Base-by-base conservation (phyloP, 129 eudicot genomes). In the Chrysanthemum makinoi region DNA sequence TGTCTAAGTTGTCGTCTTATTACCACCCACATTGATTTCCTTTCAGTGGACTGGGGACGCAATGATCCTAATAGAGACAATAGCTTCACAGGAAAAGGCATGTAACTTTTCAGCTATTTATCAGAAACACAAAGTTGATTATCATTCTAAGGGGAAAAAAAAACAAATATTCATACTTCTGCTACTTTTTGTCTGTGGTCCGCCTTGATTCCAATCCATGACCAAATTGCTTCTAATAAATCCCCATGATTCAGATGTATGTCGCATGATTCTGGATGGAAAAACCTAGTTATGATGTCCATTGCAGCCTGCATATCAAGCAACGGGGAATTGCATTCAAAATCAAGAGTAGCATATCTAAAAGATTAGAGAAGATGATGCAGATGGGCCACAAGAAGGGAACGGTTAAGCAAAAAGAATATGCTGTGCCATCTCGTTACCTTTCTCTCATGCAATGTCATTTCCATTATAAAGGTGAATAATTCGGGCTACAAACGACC, bases 21-120 rank as follows among this genome's bases (percentile, higher is more conserved):
- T 9, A 93, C 89, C 77, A 75, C 98, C 98, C 96, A 93, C 77
- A 85, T 93, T 43, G 89, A 83, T 84, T 93, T 93, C 72, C 98
- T 80, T 77, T 89, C 91, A 43, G 95, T 59, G 62, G 98, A 87
- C 80, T 89, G 98, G 60, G 98, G 98, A 70, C 87, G 89, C 78
- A 89, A 86, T 65, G 91, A 80, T 69, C 91, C 91, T 86, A 89
- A 69, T 18, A 87, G 84, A 39, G 98, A 93, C 35, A 93, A 77
- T 80, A 93, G 96, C 98, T 93, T 81, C 87, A 82, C 19, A 43
- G 1, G 17, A 30, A 78, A 64, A 63, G 58, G 30, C 20, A 75
- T 16, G 65, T 18, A 18, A 22, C 7, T 14, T 78, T 74, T 75
- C 75, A 79, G 80, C 22, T 49, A 62, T 61, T 16, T 44, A 46